Evolutionary conservation across 768 basidiomycete species (phyloP).

Genomic region (Podaxis carcinomalis): DNA sequence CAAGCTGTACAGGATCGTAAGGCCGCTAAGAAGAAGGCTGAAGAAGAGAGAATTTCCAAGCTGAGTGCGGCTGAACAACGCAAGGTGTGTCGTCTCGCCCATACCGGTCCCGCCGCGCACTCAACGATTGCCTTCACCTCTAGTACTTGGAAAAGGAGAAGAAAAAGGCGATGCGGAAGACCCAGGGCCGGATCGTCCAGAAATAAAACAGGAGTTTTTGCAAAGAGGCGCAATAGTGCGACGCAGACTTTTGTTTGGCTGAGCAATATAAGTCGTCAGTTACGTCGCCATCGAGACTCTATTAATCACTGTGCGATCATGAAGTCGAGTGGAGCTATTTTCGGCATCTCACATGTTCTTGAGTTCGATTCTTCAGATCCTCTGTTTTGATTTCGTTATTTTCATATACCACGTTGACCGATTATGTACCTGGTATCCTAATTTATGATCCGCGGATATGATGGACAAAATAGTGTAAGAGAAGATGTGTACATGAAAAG

Average conservation of each 20-base stretch:
- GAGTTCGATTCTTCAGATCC: not conserved
- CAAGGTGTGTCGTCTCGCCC: constrained; percentile 46
- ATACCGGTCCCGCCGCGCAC: not conserved
- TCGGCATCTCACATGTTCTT: not conserved
- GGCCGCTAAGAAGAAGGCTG: constrained; percentile 66
- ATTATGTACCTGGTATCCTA: not conserved
- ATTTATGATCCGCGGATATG: not conserved
- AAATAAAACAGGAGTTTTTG: constrained; percentile 30
- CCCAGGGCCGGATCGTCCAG: constrained; percentile 59
- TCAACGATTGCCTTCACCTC: not conserved
- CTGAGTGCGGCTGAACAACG: constrained; percentile 78
- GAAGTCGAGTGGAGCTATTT: not conserved
- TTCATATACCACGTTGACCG: not conserved
- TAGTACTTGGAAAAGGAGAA: constrained; percentile 67
- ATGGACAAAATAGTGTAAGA: not conserved
- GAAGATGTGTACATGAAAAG: no score
- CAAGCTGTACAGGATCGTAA: constrained; percentile 65
- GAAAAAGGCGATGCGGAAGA: constrained; percentile 65
- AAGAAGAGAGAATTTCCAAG: constrained; percentile 68
- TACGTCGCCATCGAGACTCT: not conserved
- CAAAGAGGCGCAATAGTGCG: not conserved
- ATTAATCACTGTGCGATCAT: not conserved
- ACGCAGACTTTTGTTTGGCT: not conserved
- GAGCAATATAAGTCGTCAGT: not conserved
- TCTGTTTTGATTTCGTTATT: not conserved